These are phyloP conservation scores for Acanthamoeba triangularis DNA, from an alignment of 208 protist genomes.

Conservation along the genomic window DNA sequence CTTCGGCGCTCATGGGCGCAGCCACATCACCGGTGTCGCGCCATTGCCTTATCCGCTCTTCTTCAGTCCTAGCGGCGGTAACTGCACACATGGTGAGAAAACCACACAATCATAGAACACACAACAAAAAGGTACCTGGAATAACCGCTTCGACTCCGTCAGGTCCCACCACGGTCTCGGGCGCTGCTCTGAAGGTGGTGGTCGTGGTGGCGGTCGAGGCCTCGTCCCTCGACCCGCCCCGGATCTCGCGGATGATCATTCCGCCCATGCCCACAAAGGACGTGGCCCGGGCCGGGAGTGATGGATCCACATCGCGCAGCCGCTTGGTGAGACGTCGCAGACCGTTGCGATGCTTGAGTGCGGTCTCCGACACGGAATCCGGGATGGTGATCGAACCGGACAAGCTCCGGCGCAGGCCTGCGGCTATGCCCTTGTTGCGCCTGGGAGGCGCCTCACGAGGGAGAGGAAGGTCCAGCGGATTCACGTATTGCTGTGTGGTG, in stretches of 20 bases:
- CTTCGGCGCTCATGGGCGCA: background rate
- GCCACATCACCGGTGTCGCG: background rate
- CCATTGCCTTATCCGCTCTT: background rate
- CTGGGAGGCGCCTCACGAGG: background rate
- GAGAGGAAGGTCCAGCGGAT: background rate
- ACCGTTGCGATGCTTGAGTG: background rate
- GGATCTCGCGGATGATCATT: constrained; percentile 18
- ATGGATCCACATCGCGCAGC: constrained; percentile 30
- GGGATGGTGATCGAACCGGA: constrained; percentile 32
- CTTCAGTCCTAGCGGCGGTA: background rate
- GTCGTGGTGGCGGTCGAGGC: background rate
- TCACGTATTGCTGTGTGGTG: background rate
- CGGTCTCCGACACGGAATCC: constrained; percentile 33
- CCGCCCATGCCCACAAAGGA: background rate
- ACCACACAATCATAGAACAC: background rate
- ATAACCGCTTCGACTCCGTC: background rate
- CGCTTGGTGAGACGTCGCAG: constrained; percentile 46
- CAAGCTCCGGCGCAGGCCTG: background rate
- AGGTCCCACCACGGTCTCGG: background rate
- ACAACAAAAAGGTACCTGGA: background rate
- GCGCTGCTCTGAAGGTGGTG: background rate
- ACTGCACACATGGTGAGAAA: background rate
- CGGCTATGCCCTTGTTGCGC: background rate
- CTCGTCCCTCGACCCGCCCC: background rate
- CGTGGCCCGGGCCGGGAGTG: background rate